These are phyloP conservation scores for Fraxinus paxiana DNA, from an alignment of 305 asterid species.

Conservation along the genomic window DNA sequence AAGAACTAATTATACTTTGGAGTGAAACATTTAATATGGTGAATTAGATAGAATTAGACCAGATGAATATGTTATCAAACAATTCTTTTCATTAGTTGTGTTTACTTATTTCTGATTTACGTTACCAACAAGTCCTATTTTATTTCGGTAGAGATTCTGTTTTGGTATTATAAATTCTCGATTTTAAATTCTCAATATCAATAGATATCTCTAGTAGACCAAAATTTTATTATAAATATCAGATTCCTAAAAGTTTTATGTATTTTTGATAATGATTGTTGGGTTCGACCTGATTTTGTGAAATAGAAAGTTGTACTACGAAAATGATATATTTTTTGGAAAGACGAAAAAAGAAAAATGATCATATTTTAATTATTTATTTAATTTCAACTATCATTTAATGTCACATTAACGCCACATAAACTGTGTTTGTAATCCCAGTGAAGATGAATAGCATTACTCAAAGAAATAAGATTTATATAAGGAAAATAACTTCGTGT, in stretches of 20 bases:
- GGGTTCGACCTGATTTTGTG: not conserved
- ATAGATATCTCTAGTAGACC: not conserved
- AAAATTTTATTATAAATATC: not conserved
- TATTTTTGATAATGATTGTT: too few relatives aligned
- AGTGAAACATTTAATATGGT: not conserved
- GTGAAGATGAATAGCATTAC: too few relatives aligned
- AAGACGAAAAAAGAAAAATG: not conserved
- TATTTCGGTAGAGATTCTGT: too few relatives aligned
- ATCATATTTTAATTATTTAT: too few relatives aligned
- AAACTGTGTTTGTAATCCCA: too few relatives aligned
- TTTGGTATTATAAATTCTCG: too few relatives aligned
- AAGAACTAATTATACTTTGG: not conserved
- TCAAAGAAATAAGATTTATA: too few relatives aligned
- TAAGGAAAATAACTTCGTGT: not conserved
- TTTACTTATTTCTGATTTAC: not conserved
- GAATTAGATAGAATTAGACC: not conserved
- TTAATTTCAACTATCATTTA: too few relatives aligned
- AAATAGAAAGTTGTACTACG: not conserved
- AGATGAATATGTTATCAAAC: too few relatives aligned
- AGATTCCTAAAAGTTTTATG: not conserved
- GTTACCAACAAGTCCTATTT: not conserved
- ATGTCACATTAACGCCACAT: too few relatives aligned
- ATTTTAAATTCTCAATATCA: not conserved
- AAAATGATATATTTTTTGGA: not conserved
- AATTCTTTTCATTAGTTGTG: not conserved